Conservation (phyloP, 2,329 filamentous ascomycete genomes). For the Colletotrichum sp. region DNA sequence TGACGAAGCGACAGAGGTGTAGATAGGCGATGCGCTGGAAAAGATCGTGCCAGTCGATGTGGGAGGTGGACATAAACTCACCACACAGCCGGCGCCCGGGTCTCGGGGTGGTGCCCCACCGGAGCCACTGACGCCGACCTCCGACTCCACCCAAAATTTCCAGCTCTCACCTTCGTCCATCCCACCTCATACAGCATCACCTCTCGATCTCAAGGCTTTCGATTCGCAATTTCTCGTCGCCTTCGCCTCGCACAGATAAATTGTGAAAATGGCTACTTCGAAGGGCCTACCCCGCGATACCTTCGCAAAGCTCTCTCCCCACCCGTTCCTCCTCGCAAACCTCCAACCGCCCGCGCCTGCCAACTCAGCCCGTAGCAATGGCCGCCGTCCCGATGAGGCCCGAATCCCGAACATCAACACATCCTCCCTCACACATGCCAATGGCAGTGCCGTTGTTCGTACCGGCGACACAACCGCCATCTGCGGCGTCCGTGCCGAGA, state of each 20-base stretch:
- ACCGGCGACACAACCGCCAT: constrained; percentile 93
- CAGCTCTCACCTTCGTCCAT: constrained; percentile 4
- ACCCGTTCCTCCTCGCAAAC: constrained; percentile 88
- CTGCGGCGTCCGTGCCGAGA: constrained; percentile 87
- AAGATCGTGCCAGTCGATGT: no score
- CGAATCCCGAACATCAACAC: constrained; percentile 79
- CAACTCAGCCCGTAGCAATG: constrained; percentile 76
- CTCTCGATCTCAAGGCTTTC: not conserved
- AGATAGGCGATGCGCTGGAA: no score
- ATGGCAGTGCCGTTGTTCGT: constrained; percentile 88
- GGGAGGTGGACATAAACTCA: not conserved
- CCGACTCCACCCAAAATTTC: constrained; percentile 18
- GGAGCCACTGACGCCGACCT: constrained; percentile 10
- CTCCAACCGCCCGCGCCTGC: constrained; percentile 63
- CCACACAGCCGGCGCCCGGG: no score
- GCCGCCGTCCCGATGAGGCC: constrained; percentile 72
- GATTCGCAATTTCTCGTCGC: not conserved
- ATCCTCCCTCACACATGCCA: constrained; percentile 84
- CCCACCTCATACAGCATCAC: not conserved
- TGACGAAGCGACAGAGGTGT: no score
- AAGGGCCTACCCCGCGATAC: constrained; percentile 64
- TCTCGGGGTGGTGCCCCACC: not conserved
- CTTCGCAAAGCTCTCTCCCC: constrained; percentile 89
- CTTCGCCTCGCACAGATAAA: not conserved
- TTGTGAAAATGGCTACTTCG: constrained; percentile 34